Conservation (phyloP, 805 yeast genomes). For the Metschnikowia shivogae region DNA sequence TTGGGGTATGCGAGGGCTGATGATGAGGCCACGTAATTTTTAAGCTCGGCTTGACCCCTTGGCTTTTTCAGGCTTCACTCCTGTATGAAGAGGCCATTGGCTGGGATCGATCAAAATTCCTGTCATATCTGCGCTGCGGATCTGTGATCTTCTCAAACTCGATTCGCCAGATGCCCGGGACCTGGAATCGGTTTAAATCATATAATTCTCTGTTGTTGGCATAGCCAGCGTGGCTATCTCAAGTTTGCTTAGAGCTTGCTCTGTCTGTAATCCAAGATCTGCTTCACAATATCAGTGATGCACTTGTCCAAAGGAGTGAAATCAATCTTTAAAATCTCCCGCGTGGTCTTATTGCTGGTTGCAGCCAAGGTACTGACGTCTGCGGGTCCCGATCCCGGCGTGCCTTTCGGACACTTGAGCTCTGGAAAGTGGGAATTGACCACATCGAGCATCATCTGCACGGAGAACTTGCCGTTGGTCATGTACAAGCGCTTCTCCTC, state of each 20-base stretch:
- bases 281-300: constrained; percentile 19
- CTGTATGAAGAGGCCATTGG: too few relatives aligned
- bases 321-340: constrained; percentile 14
- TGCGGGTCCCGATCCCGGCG: constrained; percentile 26
- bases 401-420: constrained; percentile 23
- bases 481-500: constrained; percentile 18
- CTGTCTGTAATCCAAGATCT: constrained; percentile 13
- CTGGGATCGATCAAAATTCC: too few relatives aligned
- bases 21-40: too few relatives aligned
- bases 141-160: too few relatives aligned
- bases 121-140: too few relatives aligned
- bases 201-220: too few relatives aligned
- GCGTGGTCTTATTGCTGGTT: constrained; percentile 15
- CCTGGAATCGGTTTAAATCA: too few relatives aligned
- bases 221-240: too few relatives aligned
- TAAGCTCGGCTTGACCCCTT: too few relatives aligned
- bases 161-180: too few relatives aligned
- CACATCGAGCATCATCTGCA: constrained; percentile 33
- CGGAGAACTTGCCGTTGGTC: constrained; percentile 31
- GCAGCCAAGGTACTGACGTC: constrained; percentile 23
- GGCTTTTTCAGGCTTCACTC: too few relatives aligned
- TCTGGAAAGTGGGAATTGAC: constrained; percentile 31
- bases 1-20: too few relatives aligned
- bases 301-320: constrained; percentile 15
- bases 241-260: not conserved